A percentile compares a stretch with the other conserved stretches of the same genome.
Evolutionary conservation across 2,329 filamentous ascomycete genomes (phyloP).

Genomic region (Botrytis pseudocinerea): DNA sequence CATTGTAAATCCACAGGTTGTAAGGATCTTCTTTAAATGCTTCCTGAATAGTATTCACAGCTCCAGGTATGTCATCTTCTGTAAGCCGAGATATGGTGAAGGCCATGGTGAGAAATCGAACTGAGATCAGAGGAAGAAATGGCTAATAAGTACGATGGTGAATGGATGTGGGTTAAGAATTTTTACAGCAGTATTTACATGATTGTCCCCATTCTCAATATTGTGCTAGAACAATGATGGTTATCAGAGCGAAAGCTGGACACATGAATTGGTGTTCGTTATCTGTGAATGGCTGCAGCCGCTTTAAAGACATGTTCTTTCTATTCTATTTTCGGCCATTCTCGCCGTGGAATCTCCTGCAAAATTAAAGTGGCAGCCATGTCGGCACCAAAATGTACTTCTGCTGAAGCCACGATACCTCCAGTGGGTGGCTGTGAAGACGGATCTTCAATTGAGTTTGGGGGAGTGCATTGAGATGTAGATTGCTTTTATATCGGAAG

Average conservation of each 20-base stretch:
- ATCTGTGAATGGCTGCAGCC: slow-evolving; percentile 3
- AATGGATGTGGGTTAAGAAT: background rate
- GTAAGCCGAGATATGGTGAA: slow-evolving; percentile 58
- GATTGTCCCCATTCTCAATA: background rate
- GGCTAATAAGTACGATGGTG: background rate
- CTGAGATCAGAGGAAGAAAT: background rate
- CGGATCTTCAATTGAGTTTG: background rate
- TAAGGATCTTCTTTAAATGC: slow-evolving; percentile 69
- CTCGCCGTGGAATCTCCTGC: background rate
- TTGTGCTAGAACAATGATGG: background rate
- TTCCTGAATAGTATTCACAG: slow-evolving; percentile 64
- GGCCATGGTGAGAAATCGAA: slow-evolving; percentile 43
- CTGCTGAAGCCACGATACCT: background rate
- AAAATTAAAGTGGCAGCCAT: background rate
- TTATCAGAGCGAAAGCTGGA: slow-evolving; percentile 4
- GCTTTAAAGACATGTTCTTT: background rate
- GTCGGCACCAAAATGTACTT: background rate
- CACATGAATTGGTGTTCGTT: slow-evolving; percentile 1
- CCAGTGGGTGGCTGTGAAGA: background rate
- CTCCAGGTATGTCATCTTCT: slow-evolving; percentile 61
- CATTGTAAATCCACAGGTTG: slow-evolving; percentile 63
- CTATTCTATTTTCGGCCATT: background rate
- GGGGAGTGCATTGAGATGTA: background rate
- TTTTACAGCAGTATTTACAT: background rate
- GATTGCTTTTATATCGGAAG: slow-evolving; percentile 6